Evolutionary conservation across 2,329 filamentous ascomycete genomes (phyloP).

Genomic region (Aspergillus sp.): DNA sequence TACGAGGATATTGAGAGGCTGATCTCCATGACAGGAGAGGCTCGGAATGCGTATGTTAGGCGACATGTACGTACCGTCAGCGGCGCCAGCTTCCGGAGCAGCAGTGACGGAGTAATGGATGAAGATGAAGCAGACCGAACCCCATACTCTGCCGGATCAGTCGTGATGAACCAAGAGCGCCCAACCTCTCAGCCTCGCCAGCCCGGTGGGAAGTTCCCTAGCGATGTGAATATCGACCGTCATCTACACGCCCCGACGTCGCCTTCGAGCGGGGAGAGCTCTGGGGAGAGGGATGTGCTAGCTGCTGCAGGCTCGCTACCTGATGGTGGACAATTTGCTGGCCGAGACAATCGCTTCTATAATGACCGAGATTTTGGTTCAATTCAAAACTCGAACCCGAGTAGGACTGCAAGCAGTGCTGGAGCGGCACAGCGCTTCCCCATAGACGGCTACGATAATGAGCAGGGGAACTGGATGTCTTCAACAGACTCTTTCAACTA

Average conservation of each 20-base stretch:
- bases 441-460: constrained; percentile 36
- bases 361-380: constrained; percentile 16
- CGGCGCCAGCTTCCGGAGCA: constrained; percentile 59
- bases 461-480: constrained; percentile 56
- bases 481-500: constrained; percentile 34
- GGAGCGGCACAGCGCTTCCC: constrained; percentile 10
- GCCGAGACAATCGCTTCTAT: constrained; percentile 26
- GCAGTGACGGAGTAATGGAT: constrained; percentile 75
- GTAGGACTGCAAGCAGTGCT: constrained; percentile 11
- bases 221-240: constrained; percentile 84
- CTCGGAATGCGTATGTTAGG: constrained; percentile 82
- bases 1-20: constrained; percentile 89
- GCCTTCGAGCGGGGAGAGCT: constrained; percentile 78
- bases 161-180: constrained; percentile 37
- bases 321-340: constrained; percentile 39
- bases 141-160: constrained; percentile 62
- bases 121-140: constrained; percentile 69
- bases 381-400: constrained; percentile 15
- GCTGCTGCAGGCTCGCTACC: constrained; percentile 60
- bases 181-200: constrained; percentile 56
- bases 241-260: constrained; percentile 78
- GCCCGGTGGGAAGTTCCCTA: constrained; percentile 96
- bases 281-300: constrained; percentile 63
- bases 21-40: constrained; percentile 84
- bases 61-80: constrained; percentile 77